These are phyloP conservation scores for Malus hybrid DNA, from an alignment of 331 rosid species.

Conservation along the genomic window DNA sequence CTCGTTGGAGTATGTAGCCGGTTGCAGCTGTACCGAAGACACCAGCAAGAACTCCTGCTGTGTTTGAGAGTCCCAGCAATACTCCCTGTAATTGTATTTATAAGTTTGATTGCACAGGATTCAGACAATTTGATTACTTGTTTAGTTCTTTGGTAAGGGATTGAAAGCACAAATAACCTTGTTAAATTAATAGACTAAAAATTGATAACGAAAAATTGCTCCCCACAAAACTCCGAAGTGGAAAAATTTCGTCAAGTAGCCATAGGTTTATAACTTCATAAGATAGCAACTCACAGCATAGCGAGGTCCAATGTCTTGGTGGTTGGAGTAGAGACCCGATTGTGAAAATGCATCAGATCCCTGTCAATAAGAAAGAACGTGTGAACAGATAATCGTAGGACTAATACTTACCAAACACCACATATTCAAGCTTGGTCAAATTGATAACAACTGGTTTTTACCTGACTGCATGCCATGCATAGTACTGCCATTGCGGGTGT, in stretches of 20 bases:
- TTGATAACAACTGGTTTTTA: constrained; percentile 15
- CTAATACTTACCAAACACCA: not conserved
- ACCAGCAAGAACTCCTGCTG: constrained; percentile 97
- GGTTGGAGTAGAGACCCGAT: constrained; percentile 90
- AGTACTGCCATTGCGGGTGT: constrained; percentile 83
- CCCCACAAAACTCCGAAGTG: not conserved
- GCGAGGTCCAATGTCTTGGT: constrained; percentile 95
- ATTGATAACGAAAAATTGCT: not conserved
- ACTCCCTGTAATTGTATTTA: constrained; percentile 60
- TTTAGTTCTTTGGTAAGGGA: not conserved
- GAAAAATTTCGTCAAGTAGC: not conserved
- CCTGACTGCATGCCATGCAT: constrained; percentile 99
- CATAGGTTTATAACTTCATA: not conserved
- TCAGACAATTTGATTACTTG: not conserved
- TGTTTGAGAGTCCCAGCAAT: constrained; percentile 76
- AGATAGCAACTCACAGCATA: constrained; percentile 73
- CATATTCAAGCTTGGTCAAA: no score
- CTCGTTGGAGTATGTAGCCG: constrained; percentile 90
- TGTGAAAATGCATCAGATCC: constrained; percentile 93
- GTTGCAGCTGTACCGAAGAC: constrained; percentile 96
- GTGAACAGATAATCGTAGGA: not conserved
- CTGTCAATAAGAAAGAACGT: constrained; percentile 14
- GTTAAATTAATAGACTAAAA: not conserved
- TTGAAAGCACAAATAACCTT: not conserved
- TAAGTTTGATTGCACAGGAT: not conserved